Evolutionary conservation across 257 asterid genomes (phyloP), one percentile per base, ranked within the genome.

Genomic region (Ballota nigra): DNA sequence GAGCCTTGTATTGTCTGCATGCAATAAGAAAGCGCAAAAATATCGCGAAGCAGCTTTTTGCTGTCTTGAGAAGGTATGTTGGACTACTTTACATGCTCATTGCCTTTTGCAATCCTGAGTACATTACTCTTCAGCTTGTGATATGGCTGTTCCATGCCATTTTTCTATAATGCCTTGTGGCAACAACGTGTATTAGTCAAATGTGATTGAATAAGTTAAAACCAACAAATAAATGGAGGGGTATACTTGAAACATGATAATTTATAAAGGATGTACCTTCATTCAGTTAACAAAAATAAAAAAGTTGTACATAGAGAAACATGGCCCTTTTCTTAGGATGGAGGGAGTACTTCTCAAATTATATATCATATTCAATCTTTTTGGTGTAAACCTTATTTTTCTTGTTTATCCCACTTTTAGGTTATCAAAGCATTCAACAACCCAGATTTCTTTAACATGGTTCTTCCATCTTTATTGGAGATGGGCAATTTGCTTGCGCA

Each of bases 1-100:
- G 86, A 78, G 71, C 81, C 88, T 94, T 69, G 60, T 89, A 68
- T 76, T 89, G 72, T 83, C 92, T 66, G 97, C 97, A 5, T 91
- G 97, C 79, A 73, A 83, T 4, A 94, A 89, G 85, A 91, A 83
- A 85, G 74, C 84, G 19, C 89, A 78, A 79, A 94, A 86, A 76
- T 89, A 86, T 70, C 92, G 96, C 31, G 99, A 91, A 82, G 95
- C 99, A 60, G 99, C 99, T 74, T 94, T 89, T 81, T 69, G 74
- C 81, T 86, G 96, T 84, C 97, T 94, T 78, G 97, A 91, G 86
- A 80, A 88, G 99, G 99, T 94, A 68, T 41, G 60, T 26, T n/a
- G n/a, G 28, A 63, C 68, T 52, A 45, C 31, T 16, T 66, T 47
- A 23, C 33, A 12, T 53, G 61, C 71, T 62, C 60, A 8, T 70